Percentiles rank a stretch among this genome's conserved stretches.
These are phyloP conservation scores for Pythium biforme DNA, from an alignment of 352 stramenopile genomes.

Conservation along the genomic window DNA sequence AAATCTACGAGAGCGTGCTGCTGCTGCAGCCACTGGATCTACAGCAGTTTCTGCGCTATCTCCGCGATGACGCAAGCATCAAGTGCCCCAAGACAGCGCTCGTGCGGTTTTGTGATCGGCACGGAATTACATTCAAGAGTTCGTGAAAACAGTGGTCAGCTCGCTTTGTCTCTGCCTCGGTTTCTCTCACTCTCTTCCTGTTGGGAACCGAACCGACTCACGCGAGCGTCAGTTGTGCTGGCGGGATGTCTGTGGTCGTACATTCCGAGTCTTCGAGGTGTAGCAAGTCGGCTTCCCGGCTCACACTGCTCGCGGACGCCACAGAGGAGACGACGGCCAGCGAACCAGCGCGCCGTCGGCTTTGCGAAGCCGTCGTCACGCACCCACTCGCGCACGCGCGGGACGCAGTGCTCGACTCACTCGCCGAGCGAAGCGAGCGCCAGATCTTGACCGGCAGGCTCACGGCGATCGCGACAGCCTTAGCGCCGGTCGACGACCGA, in stretches of 20 bases:
- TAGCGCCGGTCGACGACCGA: constrained; percentile 1
- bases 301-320: background rate
- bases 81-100: constrained; percentile 25
- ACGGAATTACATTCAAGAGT: constrained; percentile 31
- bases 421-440: constrained; percentile 16
- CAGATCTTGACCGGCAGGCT: constrained; percentile 28
- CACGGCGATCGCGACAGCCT: constrained; percentile 22
- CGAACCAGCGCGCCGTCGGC: background rate
- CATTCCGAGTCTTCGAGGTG: constrained; percentile 1
- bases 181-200: background rate
- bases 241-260: background rate
- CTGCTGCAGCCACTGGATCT: constrained; percentile 28
- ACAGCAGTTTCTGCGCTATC: constrained; percentile 14
- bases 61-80: constrained; percentile 16
- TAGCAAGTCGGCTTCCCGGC: constrained; percentile 18
- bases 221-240: background rate
- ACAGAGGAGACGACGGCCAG: background rate
- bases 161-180: background rate
- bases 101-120: constrained; percentile 24
- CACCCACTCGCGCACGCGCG: background rate
- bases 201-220: background rate
- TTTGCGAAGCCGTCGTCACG: background rate
- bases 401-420: background rate
- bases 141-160: background rate
- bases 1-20: constrained; percentile 25